Evolutionary conservation across 495 filamentous ascomycete genomes (phyloP), one percentile per base, ranked within the genome.

Genomic region (Penicillium arizonense): DNA sequence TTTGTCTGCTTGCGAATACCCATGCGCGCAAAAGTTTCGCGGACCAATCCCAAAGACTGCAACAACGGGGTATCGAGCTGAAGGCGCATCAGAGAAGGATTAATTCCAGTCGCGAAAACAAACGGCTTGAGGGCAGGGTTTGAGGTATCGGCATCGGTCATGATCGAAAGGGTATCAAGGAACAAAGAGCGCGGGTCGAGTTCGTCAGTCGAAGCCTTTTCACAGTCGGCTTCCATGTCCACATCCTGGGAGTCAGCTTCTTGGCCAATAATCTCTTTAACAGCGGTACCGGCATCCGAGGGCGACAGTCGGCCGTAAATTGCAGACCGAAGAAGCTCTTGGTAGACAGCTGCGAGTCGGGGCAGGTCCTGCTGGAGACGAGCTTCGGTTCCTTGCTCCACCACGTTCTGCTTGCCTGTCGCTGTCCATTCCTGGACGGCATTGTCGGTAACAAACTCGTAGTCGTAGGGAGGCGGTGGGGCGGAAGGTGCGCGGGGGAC

Each of bases 1-100:
- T 94, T 91, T 7, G 95, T 99, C 47, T 90, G 86, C 56, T 95
- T 90, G 46, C 92, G 85, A 55, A 96, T 88, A 3, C 85, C 87
- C 62, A 92, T 83, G 43, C 86, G 82, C n/a, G 79, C 74, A 63
- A 97, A 99, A 0, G 86, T 89, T 4, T 85, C 82, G n/a, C 90
- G 85, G 42, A 96, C 88, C 44, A 99, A 73, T 9, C 85, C 83
- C 14, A 96, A 74, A 4, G 82, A 75, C 58, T 88, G 80, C 13
- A 99, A 75, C 10, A 96, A 72, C 10, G 80, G 73, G 2, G 82
- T 81, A 41, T 97, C 95, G n/a, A 99, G 79, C 57, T 89, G 82
- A 28, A 85, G 76, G n/a, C 91, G 87, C 79, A 96, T 85, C 32
- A 88, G 70, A 11, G 77, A 69, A 0, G 87, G 76, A 3, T 88